Conservation (phyloP, 164 flowering plant species). For the Tetracentron sinense region DNA sequence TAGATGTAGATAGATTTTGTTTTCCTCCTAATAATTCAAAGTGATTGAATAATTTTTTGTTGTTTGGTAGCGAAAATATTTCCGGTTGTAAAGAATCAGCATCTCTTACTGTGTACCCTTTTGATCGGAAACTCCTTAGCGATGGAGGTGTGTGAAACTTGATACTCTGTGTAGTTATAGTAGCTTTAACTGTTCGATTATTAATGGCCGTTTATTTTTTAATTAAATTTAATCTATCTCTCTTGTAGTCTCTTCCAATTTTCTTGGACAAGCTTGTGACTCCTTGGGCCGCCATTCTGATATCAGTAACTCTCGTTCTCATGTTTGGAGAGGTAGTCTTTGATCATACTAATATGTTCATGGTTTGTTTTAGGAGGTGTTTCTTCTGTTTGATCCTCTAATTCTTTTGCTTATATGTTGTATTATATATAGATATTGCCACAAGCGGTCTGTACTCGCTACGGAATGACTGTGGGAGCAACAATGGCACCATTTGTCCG, state of each 20-base stretch:
- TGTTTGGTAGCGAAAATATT: conserved; percentile 73
- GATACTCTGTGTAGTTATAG: not conserved
- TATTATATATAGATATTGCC: conserved; percentile 59
- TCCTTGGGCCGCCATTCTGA: conserved; percentile 71
- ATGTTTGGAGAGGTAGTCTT: conserved; percentile 73
- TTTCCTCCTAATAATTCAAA: not conserved
- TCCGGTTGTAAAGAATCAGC: conserved; percentile 94
- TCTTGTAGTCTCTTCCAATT: conserved; percentile 69
- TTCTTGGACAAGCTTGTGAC: conserved; percentile 77
- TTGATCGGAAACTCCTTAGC: conserved; percentile 83
- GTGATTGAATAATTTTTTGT: too few relatives aligned
- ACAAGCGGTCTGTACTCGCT: conserved; percentile 79
- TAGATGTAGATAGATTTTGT: not conserved
- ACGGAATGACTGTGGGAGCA: conserved; percentile 79
- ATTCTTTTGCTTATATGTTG: conserved; percentile 4
- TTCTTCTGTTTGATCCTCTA: not conserved
- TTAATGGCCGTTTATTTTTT: not conserved
- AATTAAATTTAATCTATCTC: not conserved
- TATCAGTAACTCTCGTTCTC: conserved; percentile 81
- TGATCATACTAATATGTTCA: not conserved
- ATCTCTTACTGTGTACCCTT: conserved; percentile 83
- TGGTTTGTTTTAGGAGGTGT: conserved; percentile 3
- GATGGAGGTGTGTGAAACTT: conserved; percentile 63
- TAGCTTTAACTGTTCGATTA: not conserved
- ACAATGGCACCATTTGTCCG: conserved; percentile 69